Conservation (phyloP, 2,329 filamentous ascomycete species). For the Aaosphaeria pasadenensis region DNA sequence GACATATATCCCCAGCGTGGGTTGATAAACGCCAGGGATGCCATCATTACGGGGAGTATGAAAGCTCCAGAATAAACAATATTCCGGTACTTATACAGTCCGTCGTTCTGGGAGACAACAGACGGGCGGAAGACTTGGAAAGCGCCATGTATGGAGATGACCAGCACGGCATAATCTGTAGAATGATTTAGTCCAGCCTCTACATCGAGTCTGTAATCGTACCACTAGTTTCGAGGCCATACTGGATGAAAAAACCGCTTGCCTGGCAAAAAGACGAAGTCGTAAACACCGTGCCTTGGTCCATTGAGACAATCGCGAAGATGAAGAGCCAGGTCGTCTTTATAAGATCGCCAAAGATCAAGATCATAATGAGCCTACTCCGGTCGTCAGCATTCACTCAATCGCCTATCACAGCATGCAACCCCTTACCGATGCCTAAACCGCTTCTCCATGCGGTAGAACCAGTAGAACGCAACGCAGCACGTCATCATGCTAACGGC, state of each 20-base stretch:
- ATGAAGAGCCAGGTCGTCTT: conserved; percentile 68
- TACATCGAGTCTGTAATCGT: conserved; percentile 10
- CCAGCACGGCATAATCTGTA: conserved; percentile 64
- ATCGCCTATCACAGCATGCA: background rate
- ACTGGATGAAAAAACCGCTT: conserved; percentile 64
- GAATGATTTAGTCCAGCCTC: background rate
- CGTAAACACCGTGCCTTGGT: conserved; percentile 49
- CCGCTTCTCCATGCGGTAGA: conserved; percentile 67
- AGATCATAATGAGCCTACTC: conserved; percentile 66
- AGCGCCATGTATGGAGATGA: conserved; percentile 71
- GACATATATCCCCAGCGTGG: conserved; percentile 55
- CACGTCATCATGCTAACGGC: conserved; percentile 57
- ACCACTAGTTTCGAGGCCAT: conserved; percentile 66
- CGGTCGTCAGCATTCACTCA: background rate
- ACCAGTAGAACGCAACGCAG: conserved; percentile 65
- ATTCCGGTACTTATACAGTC: conserved; percentile 66
- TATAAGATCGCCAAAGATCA: conserved; percentile 70
- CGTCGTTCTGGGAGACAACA: conserved; percentile 50
- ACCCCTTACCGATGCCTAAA: conserved; percentile 69
- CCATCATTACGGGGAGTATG: conserved; percentile 57
- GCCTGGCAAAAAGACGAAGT: conserved; percentile 62
- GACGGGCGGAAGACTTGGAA: conserved; percentile 66
- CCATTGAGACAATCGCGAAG: conserved; percentile 60
- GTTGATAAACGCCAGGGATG: conserved; percentile 63
- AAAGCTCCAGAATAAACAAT: conserved; percentile 58